These are phyloP conservation scores for Alternaria triticimaculans DNA, from an alignment of 2,329 filamentous ascomycete species.

Conservation along the genomic window DNA sequence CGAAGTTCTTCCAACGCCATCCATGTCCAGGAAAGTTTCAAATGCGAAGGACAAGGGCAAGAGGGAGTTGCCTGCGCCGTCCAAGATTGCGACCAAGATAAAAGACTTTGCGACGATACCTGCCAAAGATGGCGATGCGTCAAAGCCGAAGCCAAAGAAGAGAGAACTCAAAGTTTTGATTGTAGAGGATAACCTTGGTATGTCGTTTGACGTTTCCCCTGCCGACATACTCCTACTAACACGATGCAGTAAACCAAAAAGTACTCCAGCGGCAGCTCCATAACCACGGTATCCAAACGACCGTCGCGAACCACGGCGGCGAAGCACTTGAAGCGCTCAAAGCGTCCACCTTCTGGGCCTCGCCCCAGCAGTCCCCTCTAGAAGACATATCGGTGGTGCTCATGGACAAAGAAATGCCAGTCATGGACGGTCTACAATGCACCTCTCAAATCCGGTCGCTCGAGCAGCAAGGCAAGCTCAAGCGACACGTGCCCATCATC, in stretches of 20 bases:
- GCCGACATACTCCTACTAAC: not conserved
- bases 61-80: slow-evolving; percentile 7
- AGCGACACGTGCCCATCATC: slow-evolving; percentile 50
- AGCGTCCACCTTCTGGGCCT: slow-evolving; percentile 51
- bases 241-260: slow-evolving; percentile 54
- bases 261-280: slow-evolving; percentile 59
- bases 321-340: slow-evolving; percentile 56
- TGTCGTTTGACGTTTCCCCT: not conserved
- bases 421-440: slow-evolving; percentile 51
- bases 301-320: slow-evolving; percentile 58
- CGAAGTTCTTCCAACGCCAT: slow-evolving; percentile 32
- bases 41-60: slow-evolving; percentile 37
- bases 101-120: slow-evolving; percentile 45
- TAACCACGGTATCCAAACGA: slow-evolving; percentile 55
- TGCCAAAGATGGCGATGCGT: slow-evolving; percentile 6
- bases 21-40: slow-evolving; percentile 36
- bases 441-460: slow-evolving; percentile 47
- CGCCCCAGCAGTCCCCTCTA: slow-evolving; percentile 21
- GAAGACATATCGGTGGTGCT: slow-evolving; percentile 43
- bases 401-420: slow-evolving; percentile 52
- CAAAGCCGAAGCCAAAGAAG: slow-evolving; percentile 19
- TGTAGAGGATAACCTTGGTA: slow-evolving; percentile 52
- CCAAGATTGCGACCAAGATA: slow-evolving; percentile 30
- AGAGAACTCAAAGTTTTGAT: slow-evolving; percentile 48
- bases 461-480: slow-evolving; percentile 44